Percentiles rank a stretch among this genome's conserved stretches.
These are phyloP conservation scores for Allantophomopsis lycopodina DNA, from an alignment of 2,329 filamentous ascomycete species.

Conservation along the genomic window DNA sequence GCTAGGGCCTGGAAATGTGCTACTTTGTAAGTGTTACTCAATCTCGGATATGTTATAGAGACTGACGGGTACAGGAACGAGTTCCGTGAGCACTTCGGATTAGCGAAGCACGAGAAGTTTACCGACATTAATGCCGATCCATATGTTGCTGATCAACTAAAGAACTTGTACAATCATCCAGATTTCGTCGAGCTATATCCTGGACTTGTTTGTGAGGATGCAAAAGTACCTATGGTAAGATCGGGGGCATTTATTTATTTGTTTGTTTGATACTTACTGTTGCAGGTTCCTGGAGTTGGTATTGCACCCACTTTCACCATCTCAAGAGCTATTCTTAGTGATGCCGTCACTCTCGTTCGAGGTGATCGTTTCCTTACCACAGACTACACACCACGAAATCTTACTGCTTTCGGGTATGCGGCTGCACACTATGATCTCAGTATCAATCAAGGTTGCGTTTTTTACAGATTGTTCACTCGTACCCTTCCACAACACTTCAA, in stretches of 20 bases:
- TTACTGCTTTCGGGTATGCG: constrained; percentile 74
- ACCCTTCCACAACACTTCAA: constrained; percentile 71
- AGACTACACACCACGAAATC: constrained; percentile 36
- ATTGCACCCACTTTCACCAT: constrained; percentile 35
- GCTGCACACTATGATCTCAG: constrained; percentile 58
- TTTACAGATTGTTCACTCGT: constrained; percentile 69
- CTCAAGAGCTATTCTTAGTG: constrained; percentile 38
- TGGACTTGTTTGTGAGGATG: constrained; percentile 43
- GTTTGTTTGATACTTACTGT: not conserved
- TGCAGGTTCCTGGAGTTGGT: constrained; percentile 28
- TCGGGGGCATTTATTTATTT: not conserved
- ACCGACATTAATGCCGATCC: constrained; percentile 74
- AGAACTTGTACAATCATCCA: constrained; percentile 34
- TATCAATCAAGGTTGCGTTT: constrained; percentile 67
- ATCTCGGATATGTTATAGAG: too few species aligned
- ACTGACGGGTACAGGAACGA: constrained; percentile 37
- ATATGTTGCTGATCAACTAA: constrained; percentile 43
- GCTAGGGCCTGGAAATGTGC: constrained; percentile 63
- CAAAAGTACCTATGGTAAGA: constrained; percentile 28
- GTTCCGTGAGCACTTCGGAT: constrained; percentile 68
- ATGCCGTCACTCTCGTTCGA: constrained; percentile 42
- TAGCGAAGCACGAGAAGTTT: constrained; percentile 62
- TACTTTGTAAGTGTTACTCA: constrained; percentile 20
- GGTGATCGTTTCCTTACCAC: constrained; percentile 39
- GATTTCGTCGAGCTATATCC: constrained; percentile 53